A percentile compares a stretch with the other conserved stretches of the same genome.
phyloP scores from a whole-genome alignment of 1,139 yeast species.

The Torulaspora pretoriensis region DNA sequence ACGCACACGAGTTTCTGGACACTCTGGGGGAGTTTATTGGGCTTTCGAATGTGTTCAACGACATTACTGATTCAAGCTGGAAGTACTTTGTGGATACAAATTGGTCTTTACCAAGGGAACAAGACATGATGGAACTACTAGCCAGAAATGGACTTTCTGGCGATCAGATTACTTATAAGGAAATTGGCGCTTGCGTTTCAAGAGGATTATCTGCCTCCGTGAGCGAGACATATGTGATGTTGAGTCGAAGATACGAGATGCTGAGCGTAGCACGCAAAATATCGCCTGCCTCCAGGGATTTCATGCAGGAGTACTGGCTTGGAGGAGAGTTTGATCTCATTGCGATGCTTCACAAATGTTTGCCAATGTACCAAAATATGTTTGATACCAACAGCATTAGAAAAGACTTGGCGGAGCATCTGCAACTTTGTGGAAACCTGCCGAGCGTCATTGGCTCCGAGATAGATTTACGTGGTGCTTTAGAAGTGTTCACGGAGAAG shows the following conservation, averaged over 20 bases:
- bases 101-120: conserved; percentile 46
- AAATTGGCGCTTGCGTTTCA: conserved; percentile 44
- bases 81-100: conserved; percentile 34
- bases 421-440: conserved; percentile 20
- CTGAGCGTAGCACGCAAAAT: conserved; percentile 17
- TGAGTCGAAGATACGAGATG: conserved; percentile 13
- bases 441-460: conserved; percentile 11
- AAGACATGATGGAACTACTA: conserved; percentile 37
- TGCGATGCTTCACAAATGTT: conserved; percentile 20
- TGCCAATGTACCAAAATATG: conserved; percentile 14
- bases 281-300: conserved; percentile 23
- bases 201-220: conserved; percentile 45
- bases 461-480: background rate
- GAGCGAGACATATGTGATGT: conserved; percentile 19
- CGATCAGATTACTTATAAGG: conserved; percentile 15
- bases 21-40: conserved; percentile 56
- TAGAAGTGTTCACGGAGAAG: background rate
- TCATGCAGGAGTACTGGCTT: conserved; percentile 24
- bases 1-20: conserved; percentile 52
- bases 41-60: conserved; percentile 39
- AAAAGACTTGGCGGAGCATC: conserved; percentile 1
- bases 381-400: conserved; percentile 8
- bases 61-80: conserved; percentile 24
- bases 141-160: conserved; percentile 20
- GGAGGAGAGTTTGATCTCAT: conserved; percentile 27